Base-by-base conservation (phyloP, 2,329 filamentous ascomycete species). In the Calonectria multiphialidica region DNA sequence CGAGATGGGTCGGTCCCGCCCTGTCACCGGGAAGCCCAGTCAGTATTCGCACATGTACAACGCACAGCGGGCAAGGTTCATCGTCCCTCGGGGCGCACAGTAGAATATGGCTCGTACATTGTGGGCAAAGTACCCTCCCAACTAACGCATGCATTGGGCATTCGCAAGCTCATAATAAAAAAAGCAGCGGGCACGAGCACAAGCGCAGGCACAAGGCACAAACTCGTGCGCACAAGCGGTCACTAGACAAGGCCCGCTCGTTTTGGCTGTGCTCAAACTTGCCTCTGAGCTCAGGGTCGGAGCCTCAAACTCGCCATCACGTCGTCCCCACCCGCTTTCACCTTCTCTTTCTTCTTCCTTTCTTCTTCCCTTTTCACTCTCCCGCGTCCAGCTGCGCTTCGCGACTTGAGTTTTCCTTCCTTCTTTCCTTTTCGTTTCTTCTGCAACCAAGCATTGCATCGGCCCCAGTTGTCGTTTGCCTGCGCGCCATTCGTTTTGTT, bases 391-490 rank as follows among this genome's bases (percentile, higher is more conserved):
- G 50, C 50, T 69, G 76, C 57, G 64, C 55, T 71, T 57, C 61
- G 70, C 71, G 72, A 65, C 62, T 69, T 72, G 75, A 73, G 76
- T 50, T 66, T 68, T 71, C 53, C 68, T 68, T 76, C 74, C 67
- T 30, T 30, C 28, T 30, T 73, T 13, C n/a, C 21, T 65, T 59
- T 49, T 50, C n/a, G 42, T 66, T 63, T 37, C 63, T 50, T 59
- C 55, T 25, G 23, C 21, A 15, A 16, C 40, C n/a, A 67, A 75
- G 76, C 75, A 74, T 65, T 74, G 74, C 76, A 64, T 77, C 76
- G 75, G 72, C 70, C 55, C 37, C 57, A 71, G 66, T 33, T 77
- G 75, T 75, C 50, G 49, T 65, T 65, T 65, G 30, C 42, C 47
- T 63, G 59, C 37, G 33, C 37, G 53, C 45, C 68, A 70, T 55